Percentiles rank a stretch among this genome's conserved stretches.
Evolutionary conservation across 1,139 yeast genomes (phyloP).

Genomic region (Magnusiomyces ingens): DNA sequence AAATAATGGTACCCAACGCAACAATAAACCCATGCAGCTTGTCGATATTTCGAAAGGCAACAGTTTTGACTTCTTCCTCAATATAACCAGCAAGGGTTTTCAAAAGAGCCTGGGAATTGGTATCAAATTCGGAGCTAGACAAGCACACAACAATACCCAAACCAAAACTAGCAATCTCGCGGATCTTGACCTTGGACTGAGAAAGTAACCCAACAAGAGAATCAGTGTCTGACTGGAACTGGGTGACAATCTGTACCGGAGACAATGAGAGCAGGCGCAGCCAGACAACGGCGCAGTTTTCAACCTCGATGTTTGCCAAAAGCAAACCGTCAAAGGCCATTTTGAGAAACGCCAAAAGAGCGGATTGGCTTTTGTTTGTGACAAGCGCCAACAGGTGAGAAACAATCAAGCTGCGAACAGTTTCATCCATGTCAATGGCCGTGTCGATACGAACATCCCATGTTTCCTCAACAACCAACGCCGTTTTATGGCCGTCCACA

Average conservation of each 20-base stretch:
- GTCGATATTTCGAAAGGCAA: slow-evolving; percentile 17
- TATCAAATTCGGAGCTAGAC: slow-evolving; percentile 37
- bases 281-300: slow-evolving; percentile 27
- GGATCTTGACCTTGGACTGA: slow-evolving; percentile 26
- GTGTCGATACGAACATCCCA: slow-evolving; percentile 72
- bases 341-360: slow-evolving; percentile 25
- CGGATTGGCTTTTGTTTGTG: slow-evolving; percentile 5
- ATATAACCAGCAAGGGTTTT: slow-evolving; percentile 11
- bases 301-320: slow-evolving; percentile 14
- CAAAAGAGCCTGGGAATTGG: slow-evolving; percentile 20
- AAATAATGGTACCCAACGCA: slow-evolving; percentile 44
- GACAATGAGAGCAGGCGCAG: slow-evolving; percentile 23
- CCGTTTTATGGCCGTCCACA: slow-evolving; percentile 44
- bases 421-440: slow-evolving; percentile 56
- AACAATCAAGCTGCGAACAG: slow-evolving; percentile 40
- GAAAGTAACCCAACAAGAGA: slow-evolving; percentile 21
- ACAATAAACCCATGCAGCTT: slow-evolving; percentile 31
- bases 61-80: slow-evolving; percentile 7
- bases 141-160: slow-evolving; percentile 46
- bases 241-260: slow-evolving; percentile 24
- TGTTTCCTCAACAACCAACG: slow-evolving; percentile 60
- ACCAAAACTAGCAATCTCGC: slow-evolving; percentile 38
- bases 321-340: slow-evolving; percentile 34
- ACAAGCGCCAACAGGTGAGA: slow-evolving; percentile 20
- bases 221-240: slow-evolving; percentile 9